Conservation (phyloP, 163 green algal species). For the Coccomyxa subellipsoidea region DNA sequence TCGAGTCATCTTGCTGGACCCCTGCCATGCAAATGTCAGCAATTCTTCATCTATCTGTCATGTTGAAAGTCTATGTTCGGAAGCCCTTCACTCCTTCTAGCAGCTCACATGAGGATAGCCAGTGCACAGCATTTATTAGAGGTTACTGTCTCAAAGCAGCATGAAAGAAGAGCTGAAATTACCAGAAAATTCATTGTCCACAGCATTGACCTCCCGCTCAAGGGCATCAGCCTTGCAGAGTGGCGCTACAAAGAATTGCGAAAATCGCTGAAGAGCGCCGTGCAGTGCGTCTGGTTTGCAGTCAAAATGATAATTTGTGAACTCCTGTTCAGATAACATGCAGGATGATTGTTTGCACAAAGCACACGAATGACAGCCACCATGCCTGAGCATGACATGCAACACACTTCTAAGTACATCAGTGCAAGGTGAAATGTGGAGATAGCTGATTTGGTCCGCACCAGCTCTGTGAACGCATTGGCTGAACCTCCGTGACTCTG, state of each 20-base stretch:
- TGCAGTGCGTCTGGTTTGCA: constrained; percentile 67
- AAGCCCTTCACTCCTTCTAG: too few species aligned
- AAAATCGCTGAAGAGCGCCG: constrained; percentile 86
- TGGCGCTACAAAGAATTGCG: constrained; percentile 89
- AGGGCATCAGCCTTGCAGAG: constrained; percentile 76
- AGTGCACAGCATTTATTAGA: too few species aligned
- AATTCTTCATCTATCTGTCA: too few species aligned
- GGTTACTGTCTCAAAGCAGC: too few species aligned
- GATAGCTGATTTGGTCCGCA: constrained; percentile 15
- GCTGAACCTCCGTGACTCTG: constrained; percentile 68
- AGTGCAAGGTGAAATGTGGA: too few species aligned
- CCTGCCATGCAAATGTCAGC: constrained; percentile 15
- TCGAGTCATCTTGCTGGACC: constrained; percentile 78
- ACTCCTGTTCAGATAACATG: constrained; percentile 51
- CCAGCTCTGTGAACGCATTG: constrained; percentile 94
- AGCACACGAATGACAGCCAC: neutral
- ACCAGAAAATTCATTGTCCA: constrained; percentile 86
- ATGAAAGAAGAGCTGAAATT: too few species aligned
- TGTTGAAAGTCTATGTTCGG: too few species aligned
- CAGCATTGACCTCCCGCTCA: constrained; percentile 82
- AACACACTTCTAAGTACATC: neutral
- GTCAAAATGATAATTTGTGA: constrained; percentile 97
- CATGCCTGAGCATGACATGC: neutral
- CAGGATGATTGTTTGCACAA: neutral
- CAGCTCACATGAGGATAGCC: too few species aligned